These are phyloP conservation scores for Clitopilus passeckerianus DNA, from an alignment of 768 basidiomycete genomes.

Conservation along the genomic window DNA sequence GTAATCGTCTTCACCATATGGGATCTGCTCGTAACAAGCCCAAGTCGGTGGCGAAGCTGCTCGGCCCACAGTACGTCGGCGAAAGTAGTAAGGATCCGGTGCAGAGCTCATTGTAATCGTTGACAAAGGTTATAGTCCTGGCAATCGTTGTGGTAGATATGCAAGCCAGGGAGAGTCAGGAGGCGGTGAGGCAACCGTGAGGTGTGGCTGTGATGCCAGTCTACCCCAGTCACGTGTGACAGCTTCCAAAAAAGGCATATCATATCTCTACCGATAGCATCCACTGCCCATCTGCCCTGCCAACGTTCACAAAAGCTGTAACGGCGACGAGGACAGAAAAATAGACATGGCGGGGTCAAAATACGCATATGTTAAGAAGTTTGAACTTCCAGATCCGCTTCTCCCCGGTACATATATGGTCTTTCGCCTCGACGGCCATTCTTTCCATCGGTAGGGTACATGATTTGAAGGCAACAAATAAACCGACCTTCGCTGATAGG, in stretches of 20 bases:
- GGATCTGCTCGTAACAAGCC: constrained; percentile 91
- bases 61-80: constrained; percentile 71
- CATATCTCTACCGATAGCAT: constrained; percentile 8
- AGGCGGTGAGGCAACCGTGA: constrained; percentile 9
- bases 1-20: constrained; percentile 59
- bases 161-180: constrained; percentile 5
- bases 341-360: constrained; percentile 82
- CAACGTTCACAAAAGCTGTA: not conserved
- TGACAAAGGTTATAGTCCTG: not conserved
- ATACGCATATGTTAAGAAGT: constrained; percentile 86
- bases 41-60: constrained; percentile 83
- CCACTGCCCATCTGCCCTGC: not conserved
- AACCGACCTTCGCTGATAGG: constrained; percentile 30
- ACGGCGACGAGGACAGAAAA: not conserved
- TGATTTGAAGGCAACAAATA: not conserved
- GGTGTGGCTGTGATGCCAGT: constrained; percentile 3
- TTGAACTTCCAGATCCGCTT: constrained; percentile 84
- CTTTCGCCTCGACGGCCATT: constrained; percentile 86
- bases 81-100: constrained; percentile 45
- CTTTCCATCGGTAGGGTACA: constrained; percentile 75
- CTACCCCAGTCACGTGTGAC: not conserved
- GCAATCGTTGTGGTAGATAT: constrained; percentile 1
- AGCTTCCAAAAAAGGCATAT: constrained; percentile 1
- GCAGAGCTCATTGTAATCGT: constrained; percentile 30
- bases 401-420: constrained; percentile 83